These are phyloP conservation scores for Coemansia sp. DNA, from an alignment of 192 early-diverging fungal genomes.

Conservation along the genomic window DNA sequence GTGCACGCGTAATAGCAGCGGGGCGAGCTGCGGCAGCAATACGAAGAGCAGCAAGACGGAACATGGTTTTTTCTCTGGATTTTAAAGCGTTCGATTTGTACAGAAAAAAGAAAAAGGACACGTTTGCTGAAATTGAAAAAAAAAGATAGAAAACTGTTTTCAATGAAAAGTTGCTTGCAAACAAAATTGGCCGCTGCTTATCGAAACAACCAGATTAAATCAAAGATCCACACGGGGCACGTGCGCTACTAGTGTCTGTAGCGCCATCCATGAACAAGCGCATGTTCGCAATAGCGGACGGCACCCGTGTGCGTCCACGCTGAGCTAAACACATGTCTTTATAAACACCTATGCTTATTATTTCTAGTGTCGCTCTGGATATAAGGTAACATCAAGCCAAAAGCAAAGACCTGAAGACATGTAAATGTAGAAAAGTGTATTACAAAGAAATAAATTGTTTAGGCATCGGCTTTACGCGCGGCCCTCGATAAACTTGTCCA, in stretches of 20 bases:
- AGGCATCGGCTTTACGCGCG: conserved; percentile 22
- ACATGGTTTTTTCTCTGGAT: conserved; percentile 16
- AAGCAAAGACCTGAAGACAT: too few species aligned
- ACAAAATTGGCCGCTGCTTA: background rate
- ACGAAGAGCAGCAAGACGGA: conserved; percentile 40
- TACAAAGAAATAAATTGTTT: background rate
- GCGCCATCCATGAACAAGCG: too few species aligned
- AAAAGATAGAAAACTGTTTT: background rate
- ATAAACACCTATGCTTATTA: too few species aligned
- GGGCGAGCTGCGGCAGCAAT: conserved; percentile 1
- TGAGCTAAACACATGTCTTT: too few species aligned
- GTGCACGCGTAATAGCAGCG: background rate
- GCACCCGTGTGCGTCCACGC: too few species aligned
- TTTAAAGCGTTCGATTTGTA: background rate
- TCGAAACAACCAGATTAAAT: background rate
- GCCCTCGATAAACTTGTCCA: conserved; percentile 80
- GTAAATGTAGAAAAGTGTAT: conserved; percentile 1
- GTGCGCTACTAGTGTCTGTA: too few species aligned
- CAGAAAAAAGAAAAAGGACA: conserved; percentile 1
- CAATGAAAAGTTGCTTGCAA: background rate
- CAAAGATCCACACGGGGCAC: background rate
- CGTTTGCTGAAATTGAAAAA: background rate
- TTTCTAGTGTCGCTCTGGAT: conserved; percentile 80
- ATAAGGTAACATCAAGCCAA: too few species aligned
- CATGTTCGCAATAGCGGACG: too few species aligned